phyloP scores from a whole-genome alignment of 139 green algal species.

The Astrephomene gubernaculifera region DNA sequence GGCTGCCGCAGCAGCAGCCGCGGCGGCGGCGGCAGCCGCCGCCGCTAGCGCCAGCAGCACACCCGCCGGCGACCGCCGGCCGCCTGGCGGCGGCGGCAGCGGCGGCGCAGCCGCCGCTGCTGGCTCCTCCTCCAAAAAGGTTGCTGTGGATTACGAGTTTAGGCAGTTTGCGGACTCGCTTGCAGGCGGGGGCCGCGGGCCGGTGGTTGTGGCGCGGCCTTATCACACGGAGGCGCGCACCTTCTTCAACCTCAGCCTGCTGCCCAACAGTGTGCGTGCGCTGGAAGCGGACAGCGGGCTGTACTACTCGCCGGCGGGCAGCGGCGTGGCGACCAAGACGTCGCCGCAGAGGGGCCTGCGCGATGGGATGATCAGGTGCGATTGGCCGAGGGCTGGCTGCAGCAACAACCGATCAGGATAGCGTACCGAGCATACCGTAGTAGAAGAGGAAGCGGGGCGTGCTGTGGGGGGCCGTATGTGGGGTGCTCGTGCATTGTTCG shows the following conservation, averaged over 20 bases:
- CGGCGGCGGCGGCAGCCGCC: not conserved
- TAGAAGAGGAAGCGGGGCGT: no score
- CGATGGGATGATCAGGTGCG: constrained; percentile 28
- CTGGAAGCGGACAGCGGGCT: constrained; percentile 15
- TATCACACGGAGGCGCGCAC: constrained; percentile 40
- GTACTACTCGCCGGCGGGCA: constrained; percentile 32
- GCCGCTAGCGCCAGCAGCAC: no score
- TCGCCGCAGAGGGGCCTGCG: not conserved
- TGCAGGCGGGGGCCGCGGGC: not conserved
- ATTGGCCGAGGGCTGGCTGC: no score
- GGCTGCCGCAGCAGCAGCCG: not conserved
- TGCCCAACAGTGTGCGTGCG: constrained; percentile 1
- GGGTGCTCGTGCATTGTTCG: no score
- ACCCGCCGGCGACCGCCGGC: not conserved
- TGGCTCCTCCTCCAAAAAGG: not conserved
- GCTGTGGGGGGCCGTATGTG: no score
- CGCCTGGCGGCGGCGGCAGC: not conserved
- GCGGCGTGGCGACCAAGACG: not conserved
- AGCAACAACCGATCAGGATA: no score
- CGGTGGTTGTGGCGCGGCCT: constrained; percentile 23
- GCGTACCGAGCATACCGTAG: no score
- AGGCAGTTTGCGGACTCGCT: constrained; percentile 3
- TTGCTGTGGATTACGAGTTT: not conserved
- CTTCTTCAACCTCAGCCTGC: constrained; percentile 39
- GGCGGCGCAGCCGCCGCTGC: not conserved